Conservation (phyloP, 345 rosid species). For the Eutrema japonicum region DNA sequence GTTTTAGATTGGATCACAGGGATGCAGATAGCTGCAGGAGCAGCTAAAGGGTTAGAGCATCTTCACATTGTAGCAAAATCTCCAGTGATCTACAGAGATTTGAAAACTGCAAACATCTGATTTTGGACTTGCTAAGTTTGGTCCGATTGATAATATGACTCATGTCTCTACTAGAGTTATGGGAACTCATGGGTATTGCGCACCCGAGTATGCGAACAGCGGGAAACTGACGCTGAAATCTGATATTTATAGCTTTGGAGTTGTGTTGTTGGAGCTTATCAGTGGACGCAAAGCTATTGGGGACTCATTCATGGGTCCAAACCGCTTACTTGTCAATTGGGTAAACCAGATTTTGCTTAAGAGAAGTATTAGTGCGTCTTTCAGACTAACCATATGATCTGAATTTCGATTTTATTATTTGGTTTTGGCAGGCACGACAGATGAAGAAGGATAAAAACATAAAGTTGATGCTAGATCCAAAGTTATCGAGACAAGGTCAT, state of each 20-base stretch:
- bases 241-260: conserved; percentile 76
- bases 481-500: conserved; percentile 42
- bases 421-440: conserved; percentile 44
- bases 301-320: conserved; percentile 36
- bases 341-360: conserved; percentile 37
- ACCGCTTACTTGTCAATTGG: conserved; percentile 57
- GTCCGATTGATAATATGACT: conserved; percentile 58
- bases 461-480: conserved; percentile 55
- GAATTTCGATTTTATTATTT: neutral
- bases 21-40: conserved; percentile 65
- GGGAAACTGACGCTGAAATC: conserved; percentile 63
- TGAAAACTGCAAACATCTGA: conserved; percentile 74
- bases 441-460: conserved; percentile 34
- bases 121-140: conserved; percentile 80
- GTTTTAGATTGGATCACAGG: conserved; percentile 68
- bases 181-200: conserved; percentile 81
- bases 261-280: conserved; percentile 69
- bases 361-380: neutral
- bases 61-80: conserved; percentile 62
- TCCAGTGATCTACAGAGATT: conserved; percentile 66
- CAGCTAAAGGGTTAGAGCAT: conserved; percentile 64
- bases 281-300: conserved; percentile 61
- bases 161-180: conserved; percentile 72
- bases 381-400: neutral
- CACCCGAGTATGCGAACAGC: conserved; percentile 66